These are phyloP conservation scores for Dendrothele bispora DNA, from an alignment of 768 basidiomycete genomes.

Conservation along the genomic window DNA sequence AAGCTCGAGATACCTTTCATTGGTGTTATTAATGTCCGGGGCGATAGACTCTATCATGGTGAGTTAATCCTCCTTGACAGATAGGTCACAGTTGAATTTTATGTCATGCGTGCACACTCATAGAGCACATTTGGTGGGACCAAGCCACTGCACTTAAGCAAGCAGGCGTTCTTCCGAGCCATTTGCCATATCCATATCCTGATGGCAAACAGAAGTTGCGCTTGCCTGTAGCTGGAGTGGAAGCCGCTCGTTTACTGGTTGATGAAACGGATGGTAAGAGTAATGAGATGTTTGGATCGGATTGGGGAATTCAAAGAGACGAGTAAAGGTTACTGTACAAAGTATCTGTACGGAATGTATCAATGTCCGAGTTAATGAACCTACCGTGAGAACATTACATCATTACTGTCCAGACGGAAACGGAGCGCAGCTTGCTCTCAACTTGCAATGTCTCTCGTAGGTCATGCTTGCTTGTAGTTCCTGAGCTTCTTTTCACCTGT, in stretches of 20 bases:
- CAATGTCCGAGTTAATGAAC: too few relatives aligned
- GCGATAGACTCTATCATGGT: conserved; percentile 30
- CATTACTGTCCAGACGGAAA: too few relatives aligned
- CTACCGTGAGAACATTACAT: too few relatives aligned
- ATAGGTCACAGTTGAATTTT: too few relatives aligned
- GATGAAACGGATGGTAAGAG: conserved; percentile 24
- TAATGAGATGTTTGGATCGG: conserved; percentile 24
- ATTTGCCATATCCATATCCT: conserved; percentile 17
- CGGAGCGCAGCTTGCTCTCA: too few relatives aligned
- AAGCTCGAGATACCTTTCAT: conserved; percentile 51
- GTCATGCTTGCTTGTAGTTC: too few relatives aligned
- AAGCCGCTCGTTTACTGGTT: conserved; percentile 20
- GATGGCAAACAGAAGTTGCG: conserved; percentile 17
- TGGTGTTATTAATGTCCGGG: conserved; percentile 53
- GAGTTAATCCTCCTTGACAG: too few relatives aligned
- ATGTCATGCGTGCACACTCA: neutral
- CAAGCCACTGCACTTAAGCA: conserved; percentile 25
- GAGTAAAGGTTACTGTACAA: too few relatives aligned
- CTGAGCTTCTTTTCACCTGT: too few relatives aligned
- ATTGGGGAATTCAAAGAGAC: conserved; percentile 16
- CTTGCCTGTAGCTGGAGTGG: conserved; percentile 24
- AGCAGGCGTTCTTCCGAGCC: conserved; percentile 21
- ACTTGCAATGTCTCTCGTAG: too few relatives aligned
- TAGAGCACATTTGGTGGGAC: conserved; percentile 31
- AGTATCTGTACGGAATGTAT: too few relatives aligned